Evolutionary conservation across 1,139 yeast species (phyloP).

Genomic region (Barnettozyma hawaiiensis): DNA sequence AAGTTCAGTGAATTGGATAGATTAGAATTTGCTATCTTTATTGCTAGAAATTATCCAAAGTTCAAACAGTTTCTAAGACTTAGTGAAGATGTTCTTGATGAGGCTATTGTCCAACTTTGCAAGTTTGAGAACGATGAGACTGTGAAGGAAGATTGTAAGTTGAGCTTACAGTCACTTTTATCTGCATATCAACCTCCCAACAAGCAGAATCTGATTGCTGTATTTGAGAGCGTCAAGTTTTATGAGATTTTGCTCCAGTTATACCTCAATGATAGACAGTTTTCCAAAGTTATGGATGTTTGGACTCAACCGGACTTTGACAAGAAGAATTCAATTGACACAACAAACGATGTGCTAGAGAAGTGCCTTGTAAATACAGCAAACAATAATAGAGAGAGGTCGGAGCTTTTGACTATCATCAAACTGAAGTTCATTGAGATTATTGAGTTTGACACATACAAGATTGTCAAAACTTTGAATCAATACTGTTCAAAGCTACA

Average conservation of each 20-base stretch:
- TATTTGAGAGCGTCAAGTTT: conserved; percentile 51
- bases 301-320: conserved; percentile 27
- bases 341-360: conserved; percentile 32
- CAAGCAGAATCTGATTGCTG: conserved; percentile 38
- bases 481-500: conserved; percentile 38
- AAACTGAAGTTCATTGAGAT: conserved; percentile 35
- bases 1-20: conserved; percentile 23
- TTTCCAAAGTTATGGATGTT: conserved; percentile 43
- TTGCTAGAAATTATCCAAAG: conserved; percentile 76
- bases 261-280: conserved; percentile 49
- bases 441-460: conserved; percentile 31
- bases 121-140: conserved; percentile 32
- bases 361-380: conserved; percentile 35
- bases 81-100: conserved; percentile 49
- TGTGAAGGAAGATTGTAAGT: conserved; percentile 56
- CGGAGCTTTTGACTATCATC: conserved; percentile 34
- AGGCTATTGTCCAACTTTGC: conserved; percentile 48
- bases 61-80: conserved; percentile 71
- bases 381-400: conserved; percentile 31
- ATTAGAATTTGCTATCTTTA: conserved; percentile 53
- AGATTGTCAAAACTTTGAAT: conserved; percentile 36
- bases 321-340: conserved; percentile 20
- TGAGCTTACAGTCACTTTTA: conserved; percentile 65
- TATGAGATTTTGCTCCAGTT: conserved; percentile 54
- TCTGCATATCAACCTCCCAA: conserved; percentile 60